Base-by-base conservation (phyloP, 176 grass and related monocot species). In the sorghum (Sorghum bicolor) region DNA sequence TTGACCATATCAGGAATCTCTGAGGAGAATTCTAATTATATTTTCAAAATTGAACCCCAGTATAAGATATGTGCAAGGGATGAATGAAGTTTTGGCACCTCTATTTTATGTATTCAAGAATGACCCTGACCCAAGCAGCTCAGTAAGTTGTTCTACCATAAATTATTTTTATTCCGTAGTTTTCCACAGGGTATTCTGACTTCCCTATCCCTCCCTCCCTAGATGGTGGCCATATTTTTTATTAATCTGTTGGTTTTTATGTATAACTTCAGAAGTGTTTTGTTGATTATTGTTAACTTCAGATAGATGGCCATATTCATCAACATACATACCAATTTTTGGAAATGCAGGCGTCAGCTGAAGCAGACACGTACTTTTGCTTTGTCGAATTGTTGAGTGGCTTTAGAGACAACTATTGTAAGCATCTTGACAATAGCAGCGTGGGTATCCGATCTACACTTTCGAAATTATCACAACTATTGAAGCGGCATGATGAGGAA, bases 31-130 rank as follows among this genome's bases (percentile, higher is more conserved):
- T 86, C 89, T 98, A 53, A 90, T 95, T 69, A 88, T 98, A 53
- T 98, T 90, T 85, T 92, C 96, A 81, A 95, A 95, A 94, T 82
- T 98, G 71, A 94, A 98, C 87, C 91, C 96, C 61, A 87, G 64
- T 62, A 88, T 95, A 83, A 90, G 89, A 79, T 98, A 98, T 58
- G 96, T 98, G 48, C 96, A 98, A 92, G 93, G 96, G 76, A 94
- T 98, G 96, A 98, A 98, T 83, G 96, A 98, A 83, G 91, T 98
- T 74, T 90, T 98, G 83, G 93, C 96, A 69, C 96, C 92, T 77
- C 74, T 98, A 30, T 95, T 88, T 85, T 98, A 85, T 83, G 82
- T 98, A 60, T 92, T 95, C 70, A 84, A 82, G 83, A 92, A 83
- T 63, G 87, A 95, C 58, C 80, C 83, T 64, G 86, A 88, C 39